Evolutionary conservation across 2,329 filamentous ascomycete species (phyloP).

Genomic region (Mycosphaerella arachidis): DNA sequence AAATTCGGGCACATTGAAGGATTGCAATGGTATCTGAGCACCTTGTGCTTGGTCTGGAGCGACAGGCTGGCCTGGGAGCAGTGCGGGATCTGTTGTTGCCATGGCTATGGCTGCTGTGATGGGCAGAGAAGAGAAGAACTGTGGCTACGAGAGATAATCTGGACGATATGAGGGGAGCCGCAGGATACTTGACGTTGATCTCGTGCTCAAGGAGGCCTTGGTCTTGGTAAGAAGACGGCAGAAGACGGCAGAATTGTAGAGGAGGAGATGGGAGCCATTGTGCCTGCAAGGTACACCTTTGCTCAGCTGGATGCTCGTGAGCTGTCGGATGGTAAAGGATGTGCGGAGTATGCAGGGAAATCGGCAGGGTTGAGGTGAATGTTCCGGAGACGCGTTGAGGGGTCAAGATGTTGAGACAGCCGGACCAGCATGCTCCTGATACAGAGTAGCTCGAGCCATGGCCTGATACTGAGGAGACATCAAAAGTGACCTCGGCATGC

Average conservation of each 20-base stretch:
- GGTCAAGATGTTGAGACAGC: neutral
- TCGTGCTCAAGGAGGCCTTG: neutral
- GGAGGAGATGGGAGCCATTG: neutral
- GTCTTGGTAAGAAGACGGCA: neutral
- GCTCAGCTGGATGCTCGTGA: neutral
- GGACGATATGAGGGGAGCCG: neutral
- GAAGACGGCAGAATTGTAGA: neutral
- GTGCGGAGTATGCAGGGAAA: constrained; percentile 1
- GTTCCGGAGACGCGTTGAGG: neutral
- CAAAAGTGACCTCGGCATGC: neutral
- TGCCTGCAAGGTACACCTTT: neutral
- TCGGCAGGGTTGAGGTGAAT: constrained; percentile 3
- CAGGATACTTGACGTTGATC: neutral
- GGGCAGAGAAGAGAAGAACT: neutral
- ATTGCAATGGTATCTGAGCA: constrained; percentile 45
- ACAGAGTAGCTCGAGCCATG: neutral
- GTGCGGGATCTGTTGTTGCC: constrained; percentile 3
- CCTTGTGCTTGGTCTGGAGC: constrained; percentile 28
- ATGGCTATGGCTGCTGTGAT: neutral
- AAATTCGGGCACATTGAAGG: constrained; percentile 45
- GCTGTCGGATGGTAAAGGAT: neutral
- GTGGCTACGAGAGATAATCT: neutral
- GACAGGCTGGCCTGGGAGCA: neutral
- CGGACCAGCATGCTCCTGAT: neutral
- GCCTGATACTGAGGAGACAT: neutral